Base-by-base conservation (phyloP, 2,329 filamentous ascomycete genomes). In the Colletotrichum liaoningense region DNA sequence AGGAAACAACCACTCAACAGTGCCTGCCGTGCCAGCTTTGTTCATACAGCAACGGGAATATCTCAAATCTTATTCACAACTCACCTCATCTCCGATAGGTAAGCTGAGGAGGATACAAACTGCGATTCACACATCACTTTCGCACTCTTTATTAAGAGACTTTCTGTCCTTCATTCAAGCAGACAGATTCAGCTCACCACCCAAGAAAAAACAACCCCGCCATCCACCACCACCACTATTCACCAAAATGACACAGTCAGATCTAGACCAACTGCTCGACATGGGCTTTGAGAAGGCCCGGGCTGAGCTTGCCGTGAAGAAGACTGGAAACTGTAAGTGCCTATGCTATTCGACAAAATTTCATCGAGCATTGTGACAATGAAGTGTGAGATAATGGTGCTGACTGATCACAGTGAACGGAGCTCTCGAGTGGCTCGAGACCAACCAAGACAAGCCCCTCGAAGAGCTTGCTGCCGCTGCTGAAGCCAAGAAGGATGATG, bases 371-470 rank as follows among this genome's bases (percentile, higher is more conserved):
- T 11, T 19, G 8, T 22, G 16, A 49, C 42, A 22, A 22, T 8
- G 9, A 49, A 49, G 42, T 49, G 42, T 49, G 42, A 49, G 42
- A 49, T 22, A 19, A 7, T 49, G 16, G 22, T 49, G 46, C 75
- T 78, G 55, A 63, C 33, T 2, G 33, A 62, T 38, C 46, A 68
- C 75, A 96, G 94, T 98, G 59, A 93, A 97, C 81, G 93, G 92
- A 77, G 97, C 97, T 65, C 89, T 99, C 71, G 94, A 98, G 85
- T 99, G 97, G 97, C 90, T 99, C 1, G 95, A 97, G 81, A 90
- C 93, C 78, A 97, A 97, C 81, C 92, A 97, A 81, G 95, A 98
- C 82, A 97, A 94, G 78, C 88, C 94, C 1, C 81, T 98, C 55
- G 95, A 98, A 49, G 93, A 97, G 71, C 92, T 98, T 74, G 89